Evolutionary conservation across 306 rosid genomes (phyloP).

Genomic region (Quercus suber): DNA sequence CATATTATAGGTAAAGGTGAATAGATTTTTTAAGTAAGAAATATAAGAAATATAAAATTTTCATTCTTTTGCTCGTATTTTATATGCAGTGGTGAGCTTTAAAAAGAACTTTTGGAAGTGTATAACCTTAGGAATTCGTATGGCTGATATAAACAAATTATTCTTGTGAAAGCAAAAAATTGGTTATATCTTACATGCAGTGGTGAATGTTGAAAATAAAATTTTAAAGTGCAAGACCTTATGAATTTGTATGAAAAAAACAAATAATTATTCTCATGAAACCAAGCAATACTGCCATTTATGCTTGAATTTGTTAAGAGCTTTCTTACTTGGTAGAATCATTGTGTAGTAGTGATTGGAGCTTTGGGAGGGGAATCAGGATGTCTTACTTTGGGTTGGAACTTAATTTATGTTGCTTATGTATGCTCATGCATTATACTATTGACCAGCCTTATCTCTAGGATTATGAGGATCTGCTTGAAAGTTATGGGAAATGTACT

Average conservation of each 20-base stretch:
- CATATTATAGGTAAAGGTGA: neutral
- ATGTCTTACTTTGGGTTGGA: neutral
- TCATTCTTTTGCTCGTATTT: neutral
- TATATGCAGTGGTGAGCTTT: neutral
- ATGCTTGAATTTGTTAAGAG: neutral
- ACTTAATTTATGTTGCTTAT: neutral
- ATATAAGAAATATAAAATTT: neutral
- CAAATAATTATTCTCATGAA: neutral
- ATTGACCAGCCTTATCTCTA: no score
- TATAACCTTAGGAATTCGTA: neutral
- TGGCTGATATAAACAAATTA: neutral
- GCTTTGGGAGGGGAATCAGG: neutral
- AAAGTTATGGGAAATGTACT: no score
- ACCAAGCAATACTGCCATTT: neutral
- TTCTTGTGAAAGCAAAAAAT: neutral
- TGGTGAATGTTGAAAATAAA: neutral
- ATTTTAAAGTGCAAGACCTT: neutral
- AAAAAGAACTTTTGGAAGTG: neutral
- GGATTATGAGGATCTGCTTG: no score
- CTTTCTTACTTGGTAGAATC: neutral
- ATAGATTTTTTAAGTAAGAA: neutral
- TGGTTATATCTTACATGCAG: neutral
- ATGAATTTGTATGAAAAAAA: neutral
- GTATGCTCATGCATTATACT: neutral
- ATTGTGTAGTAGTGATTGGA: neutral